A percentile compares a stretch with the other conserved stretches of the same genome.
Evolutionary conservation across 768 basidiomycete species (phyloP).

Genomic region (Hirschioporus abietinus): DNA sequence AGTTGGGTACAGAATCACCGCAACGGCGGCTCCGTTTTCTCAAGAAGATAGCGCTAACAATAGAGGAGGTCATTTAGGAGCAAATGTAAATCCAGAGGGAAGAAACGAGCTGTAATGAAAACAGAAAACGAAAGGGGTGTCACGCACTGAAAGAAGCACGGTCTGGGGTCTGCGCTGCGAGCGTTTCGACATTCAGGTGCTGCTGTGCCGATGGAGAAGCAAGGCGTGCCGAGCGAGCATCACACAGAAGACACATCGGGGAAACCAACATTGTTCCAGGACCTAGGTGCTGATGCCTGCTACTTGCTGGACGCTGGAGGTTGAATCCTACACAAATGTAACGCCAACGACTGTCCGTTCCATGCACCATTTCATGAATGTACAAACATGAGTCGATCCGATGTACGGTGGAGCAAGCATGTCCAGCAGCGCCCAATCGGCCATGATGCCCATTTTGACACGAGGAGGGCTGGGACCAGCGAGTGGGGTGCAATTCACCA

Average conservation of each 20-base stretch:
- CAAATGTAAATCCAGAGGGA: constrained; percentile 1
- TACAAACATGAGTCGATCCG: background rate
- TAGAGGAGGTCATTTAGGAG: background rate
- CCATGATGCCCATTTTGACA: background rate
- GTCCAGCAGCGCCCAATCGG: too few species aligned
- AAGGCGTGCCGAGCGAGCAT: background rate
- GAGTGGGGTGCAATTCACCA: background rate
- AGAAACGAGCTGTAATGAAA: background rate
- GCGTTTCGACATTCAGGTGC: background rate
- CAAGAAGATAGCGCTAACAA: background rate
- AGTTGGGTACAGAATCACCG: background rate
- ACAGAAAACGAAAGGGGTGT: background rate
- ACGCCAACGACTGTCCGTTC: background rate
- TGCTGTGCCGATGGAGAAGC: background rate
- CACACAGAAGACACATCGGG: background rate
- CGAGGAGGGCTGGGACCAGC: background rate
- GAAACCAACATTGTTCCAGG: background rate
- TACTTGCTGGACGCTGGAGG: background rate
- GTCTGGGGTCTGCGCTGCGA: background rate
- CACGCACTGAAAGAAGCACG: background rate
- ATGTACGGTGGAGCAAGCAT: background rate
- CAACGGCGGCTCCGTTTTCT: background rate
- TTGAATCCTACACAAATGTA: background rate
- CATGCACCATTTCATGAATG: background rate
- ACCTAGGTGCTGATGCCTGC: background rate